Base-by-base conservation (phyloP, 2,329 filamentous ascomycete genomes). In the Xylaria sp. region DNA sequence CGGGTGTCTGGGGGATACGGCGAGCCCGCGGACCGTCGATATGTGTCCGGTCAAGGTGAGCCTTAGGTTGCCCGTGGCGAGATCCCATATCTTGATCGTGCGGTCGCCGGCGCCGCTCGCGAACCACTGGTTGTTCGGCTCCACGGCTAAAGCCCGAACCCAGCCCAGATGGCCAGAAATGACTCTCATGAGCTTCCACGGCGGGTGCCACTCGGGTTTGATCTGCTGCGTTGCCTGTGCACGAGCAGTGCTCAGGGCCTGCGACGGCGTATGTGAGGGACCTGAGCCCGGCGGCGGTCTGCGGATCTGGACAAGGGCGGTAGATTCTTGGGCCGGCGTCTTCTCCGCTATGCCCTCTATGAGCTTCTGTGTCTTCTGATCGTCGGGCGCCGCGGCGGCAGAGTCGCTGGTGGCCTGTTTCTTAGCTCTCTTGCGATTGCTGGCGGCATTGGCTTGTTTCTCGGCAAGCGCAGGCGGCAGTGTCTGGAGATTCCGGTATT, bases 31-130 rank as follows among this genome's bases (percentile, higher is more conserved):
- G 0, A 98, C 94, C 4, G 94, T 97, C 58, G 93, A 97, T 77
- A 77, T 98, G 81, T 98, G 95, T 44, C 95, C 95, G 1, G 95
- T 98, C 69, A 98, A 83, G 0, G 95, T 98, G 72, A 98, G 83
- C 66, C 90, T 88, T 72, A 98, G 84, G n/a, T 88, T 89, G 0
- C 97, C 96, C 1, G 92, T 93, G 20, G 94, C 96, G 72, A 99
- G 82, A 82, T 99, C 95, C 95, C 95, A 99, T 72, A 99, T 97
- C 84, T 99, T 99, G 83, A 99, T 98, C 1, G 95, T 98, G 62
- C 97, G 87, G 80, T 99, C 96, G 65, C 95, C 97, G 7, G 95
- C 94, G 70, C 96, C 96, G 75, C 93, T 97, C 23, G 94, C 96
- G 80, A 99, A 99, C 94, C 94, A 99, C 80, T 97, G 89, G 81